Evolutionary conservation across 306 rosid species (phyloP).

Genomic region (Lathyrus oleraceus): DNA sequence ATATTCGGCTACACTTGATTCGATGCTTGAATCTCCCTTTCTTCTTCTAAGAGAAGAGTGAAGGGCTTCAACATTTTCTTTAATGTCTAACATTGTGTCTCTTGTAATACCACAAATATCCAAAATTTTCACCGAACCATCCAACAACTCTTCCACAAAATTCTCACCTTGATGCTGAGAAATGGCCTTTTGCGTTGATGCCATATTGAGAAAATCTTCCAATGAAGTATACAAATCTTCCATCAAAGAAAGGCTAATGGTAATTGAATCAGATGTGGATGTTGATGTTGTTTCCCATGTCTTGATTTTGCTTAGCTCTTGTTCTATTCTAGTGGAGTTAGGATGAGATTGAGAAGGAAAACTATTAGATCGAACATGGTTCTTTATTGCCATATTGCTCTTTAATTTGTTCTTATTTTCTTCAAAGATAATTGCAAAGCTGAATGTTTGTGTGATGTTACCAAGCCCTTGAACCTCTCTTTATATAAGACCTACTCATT

Average conservation of each 20-base stretch:
- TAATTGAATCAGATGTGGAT: slow-evolving; percentile 45
- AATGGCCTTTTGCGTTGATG: slow-evolving; percentile 56
- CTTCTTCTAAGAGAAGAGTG: not conserved
- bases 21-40: not conserved
- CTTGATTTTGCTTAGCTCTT: slow-evolving; percentile 50
- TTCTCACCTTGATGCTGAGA: slow-evolving; percentile 44
- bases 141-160: slow-evolving; percentile 54
- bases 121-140: slow-evolving; percentile 61
- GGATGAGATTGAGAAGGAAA: slow-evolving; percentile 77
- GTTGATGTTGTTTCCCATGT: slow-evolving; percentile 42
- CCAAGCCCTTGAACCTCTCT: slow-evolving; percentile 10
- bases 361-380: slow-evolving; percentile 60
- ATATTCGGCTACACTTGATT: slow-evolving; percentile 30
- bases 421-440: not conserved
- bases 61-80: slow-evolving; percentile 43
- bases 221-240: slow-evolving; percentile 50
- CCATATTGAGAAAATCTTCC: slow-evolving; percentile 58
- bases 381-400: slow-evolving; percentile 49
- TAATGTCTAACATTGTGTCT: slow-evolving; percentile 52
- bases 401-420: not conserved
- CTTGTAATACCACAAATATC: slow-evolving; percentile 66
- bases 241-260: slow-evolving; percentile 42
- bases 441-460: slow-evolving; percentile 24
- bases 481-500: slow-evolving; percentile 31
- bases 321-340: slow-evolving; percentile 44